Percentiles rank a stretch among this genome's conserved stretches.
Conservation (phyloP, 2,329 filamentous ascomycete species). For the Aspergillus aculeatus region DNA sequence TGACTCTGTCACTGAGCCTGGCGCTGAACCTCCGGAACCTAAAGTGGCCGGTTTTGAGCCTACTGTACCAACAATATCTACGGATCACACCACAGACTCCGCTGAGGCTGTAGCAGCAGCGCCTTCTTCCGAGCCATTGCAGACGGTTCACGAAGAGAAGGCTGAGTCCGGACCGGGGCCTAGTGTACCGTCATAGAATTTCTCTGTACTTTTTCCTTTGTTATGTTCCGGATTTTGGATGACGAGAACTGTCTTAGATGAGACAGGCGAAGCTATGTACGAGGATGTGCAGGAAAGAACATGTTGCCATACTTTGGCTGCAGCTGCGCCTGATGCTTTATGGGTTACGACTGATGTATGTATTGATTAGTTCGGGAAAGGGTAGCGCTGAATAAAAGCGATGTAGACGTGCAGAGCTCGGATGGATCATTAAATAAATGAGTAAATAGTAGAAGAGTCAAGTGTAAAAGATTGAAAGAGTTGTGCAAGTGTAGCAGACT, state of each 20-base stretch:
- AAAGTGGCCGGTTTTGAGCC: background rate
- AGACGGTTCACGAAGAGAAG: background rate
- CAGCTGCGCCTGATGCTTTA: constrained; percentile 9
- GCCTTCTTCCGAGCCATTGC: background rate
- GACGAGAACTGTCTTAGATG: background rate
- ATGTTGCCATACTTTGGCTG: background rate
- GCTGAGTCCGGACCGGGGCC: constrained; percentile 1
- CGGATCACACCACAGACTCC: background rate
- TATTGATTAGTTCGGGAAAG: constrained; percentile 7
- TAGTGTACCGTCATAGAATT: constrained; percentile 3
- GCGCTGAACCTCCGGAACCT: background rate
- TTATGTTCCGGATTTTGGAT: constrained; percentile 1
- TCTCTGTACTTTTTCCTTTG: background rate
- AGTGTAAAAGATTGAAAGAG: too few relatives aligned
- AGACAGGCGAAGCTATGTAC: background rate
- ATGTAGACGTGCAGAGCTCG: constrained; percentile 3
- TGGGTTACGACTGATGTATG: constrained; percentile 16
- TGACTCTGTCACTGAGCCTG: background rate
- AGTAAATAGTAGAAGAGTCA: too few relatives aligned
- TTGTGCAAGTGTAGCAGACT: background rate
- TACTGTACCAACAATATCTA: background rate
- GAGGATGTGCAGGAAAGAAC: background rate
- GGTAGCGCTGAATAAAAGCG: background rate
- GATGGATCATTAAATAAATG: too few relatives aligned
- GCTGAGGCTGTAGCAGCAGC: background rate